A percentile compares a stretch with the other conserved stretches of the same genome.
phyloP scores from a whole-genome alignment of 2,329 filamentous ascomycete species.

The Hypoxylon sp. region DNA sequence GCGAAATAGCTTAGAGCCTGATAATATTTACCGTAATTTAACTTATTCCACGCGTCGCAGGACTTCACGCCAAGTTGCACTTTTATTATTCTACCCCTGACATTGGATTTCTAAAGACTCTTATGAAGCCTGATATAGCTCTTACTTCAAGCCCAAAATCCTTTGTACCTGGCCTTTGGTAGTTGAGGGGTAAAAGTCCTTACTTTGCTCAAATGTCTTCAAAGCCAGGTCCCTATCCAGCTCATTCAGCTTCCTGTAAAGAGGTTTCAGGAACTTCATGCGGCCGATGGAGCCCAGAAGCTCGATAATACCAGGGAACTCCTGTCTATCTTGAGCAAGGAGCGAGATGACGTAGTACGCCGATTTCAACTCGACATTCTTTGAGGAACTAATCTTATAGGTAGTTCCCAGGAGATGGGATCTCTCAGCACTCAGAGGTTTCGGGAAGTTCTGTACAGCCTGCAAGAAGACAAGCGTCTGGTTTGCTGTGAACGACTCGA shows the following conservation, averaged over 20 bases:
- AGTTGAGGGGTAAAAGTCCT: conserved; percentile 95
- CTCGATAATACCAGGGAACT: conserved; percentile 78
- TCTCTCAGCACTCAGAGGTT: conserved; percentile 72
- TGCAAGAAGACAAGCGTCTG: conserved; percentile 94
- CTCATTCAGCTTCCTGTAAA: conserved; percentile 82
- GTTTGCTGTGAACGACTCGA: conserved; percentile 82
- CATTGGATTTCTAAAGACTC: not conserved
- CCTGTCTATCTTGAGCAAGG: conserved; percentile 75
- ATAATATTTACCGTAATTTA: not conserved
- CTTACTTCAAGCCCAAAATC: conserved; percentile 69
- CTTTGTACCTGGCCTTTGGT: conserved; percentile 89
- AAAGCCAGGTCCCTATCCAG: conserved; percentile 81
- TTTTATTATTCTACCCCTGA: conserved; percentile 1
- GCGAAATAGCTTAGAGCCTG: not conserved
- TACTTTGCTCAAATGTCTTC: conserved; percentile 87
- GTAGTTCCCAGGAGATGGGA: conserved; percentile 79
- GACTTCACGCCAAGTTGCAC: not conserved
- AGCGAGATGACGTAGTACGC: conserved; percentile 86
- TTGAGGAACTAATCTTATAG: conserved; percentile 79
- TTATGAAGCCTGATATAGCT: not conserved
- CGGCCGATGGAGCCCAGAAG: conserved; percentile 85
- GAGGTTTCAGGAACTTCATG: conserved; percentile 96
- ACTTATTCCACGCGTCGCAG: not conserved
- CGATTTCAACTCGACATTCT: conserved; percentile 87
- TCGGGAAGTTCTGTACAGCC: conserved; percentile 75